Conservation (phyloP, 805 yeast genomes). For the Saccharomycopsis javanensis region DNA sequence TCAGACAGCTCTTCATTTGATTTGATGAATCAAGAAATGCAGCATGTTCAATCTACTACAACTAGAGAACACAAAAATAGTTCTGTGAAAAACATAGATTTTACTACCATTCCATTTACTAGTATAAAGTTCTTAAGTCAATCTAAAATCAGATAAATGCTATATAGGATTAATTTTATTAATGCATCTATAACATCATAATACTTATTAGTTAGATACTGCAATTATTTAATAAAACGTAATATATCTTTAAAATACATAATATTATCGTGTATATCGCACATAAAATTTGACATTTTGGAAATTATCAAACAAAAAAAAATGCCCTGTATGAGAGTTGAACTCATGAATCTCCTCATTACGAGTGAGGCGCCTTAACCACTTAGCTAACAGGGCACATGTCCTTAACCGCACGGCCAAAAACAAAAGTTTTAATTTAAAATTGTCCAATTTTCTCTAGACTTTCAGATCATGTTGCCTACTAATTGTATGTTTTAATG, state of each 20-base stretch:
- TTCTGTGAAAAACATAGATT: not conserved
- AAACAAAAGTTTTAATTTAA: not conserved
- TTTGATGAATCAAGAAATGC: not conserved
- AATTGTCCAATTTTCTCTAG: no score
- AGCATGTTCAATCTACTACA: not conserved
- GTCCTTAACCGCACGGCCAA: slow-evolving; percentile 3
- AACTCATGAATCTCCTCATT: slow-evolving; percentile 48
- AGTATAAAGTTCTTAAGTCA: slow-evolving; percentile 14
- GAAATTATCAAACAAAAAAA: slow-evolving; percentile 12
- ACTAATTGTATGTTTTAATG: no score
- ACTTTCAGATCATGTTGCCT: no score
- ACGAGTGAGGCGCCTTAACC: slow-evolving; percentile 50
- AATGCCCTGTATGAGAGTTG: slow-evolving; percentile 45
- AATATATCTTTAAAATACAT: no score
- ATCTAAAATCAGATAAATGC: slow-evolving; percentile 8
- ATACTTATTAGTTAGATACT: no score
- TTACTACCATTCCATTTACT: slow-evolving; percentile 11
- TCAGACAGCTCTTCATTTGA: not conserved
- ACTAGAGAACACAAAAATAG: not conserved
- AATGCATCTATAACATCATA: no score
- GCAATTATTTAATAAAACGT: no score
- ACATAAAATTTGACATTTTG: no score
- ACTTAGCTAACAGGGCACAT: slow-evolving; percentile 43
- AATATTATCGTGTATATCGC: no score
- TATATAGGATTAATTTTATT: not conserved